These are phyloP conservation scores for Pseudevernia furfuracea DNA, from an alignment of 495 filamentous ascomycete species.

Conservation along the genomic window DNA sequence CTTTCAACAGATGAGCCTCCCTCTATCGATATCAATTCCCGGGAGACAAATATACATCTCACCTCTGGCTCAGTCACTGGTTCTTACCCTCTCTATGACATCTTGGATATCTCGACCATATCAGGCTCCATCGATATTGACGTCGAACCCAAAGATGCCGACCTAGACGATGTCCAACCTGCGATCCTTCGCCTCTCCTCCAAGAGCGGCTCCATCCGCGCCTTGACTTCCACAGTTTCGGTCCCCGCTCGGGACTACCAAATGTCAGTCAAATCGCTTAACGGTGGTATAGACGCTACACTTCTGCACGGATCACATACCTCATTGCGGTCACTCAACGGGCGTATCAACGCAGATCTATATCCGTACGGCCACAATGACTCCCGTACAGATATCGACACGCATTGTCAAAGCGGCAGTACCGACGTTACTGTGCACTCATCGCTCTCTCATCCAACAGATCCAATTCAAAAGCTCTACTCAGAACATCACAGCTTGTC, in stretches of 20 bases:
- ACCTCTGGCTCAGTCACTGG: slow-evolving; percentile 22
- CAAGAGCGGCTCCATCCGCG: slow-evolving; percentile 15
- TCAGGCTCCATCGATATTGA: slow-evolving; percentile 21
- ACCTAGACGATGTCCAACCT: slow-evolving; percentile 8
- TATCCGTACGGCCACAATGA: slow-evolving; percentile 16
- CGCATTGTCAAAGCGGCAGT: slow-evolving; percentile 13
- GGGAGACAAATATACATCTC: neutral
- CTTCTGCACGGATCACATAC: slow-evolving; percentile 20
- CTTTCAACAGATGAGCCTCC: slow-evolving; percentile 1
- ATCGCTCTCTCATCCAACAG: slow-evolving; percentile 18
- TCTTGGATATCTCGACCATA: slow-evolving; percentile 26
- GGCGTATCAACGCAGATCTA: slow-evolving; percentile 15
- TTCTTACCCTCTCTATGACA: slow-evolving; percentile 29
- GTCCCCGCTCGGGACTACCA: slow-evolving; percentile 20
- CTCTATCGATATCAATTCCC: slow-evolving; percentile 10
- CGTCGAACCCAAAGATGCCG: slow-evolving; percentile 15
- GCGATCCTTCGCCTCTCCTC: slow-evolving; percentile 15
- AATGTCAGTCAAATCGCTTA: slow-evolving; percentile 14
- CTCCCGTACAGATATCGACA: slow-evolving; percentile 15
- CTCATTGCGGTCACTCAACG: slow-evolving; percentile 15
- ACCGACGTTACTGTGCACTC: slow-evolving; percentile 17
- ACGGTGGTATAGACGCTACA: slow-evolving; percentile 18
- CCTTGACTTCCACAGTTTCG: slow-evolving; percentile 2
- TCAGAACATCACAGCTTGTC: slow-evolving; percentile 13
- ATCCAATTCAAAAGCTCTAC: slow-evolving; percentile 13